A percentile compares a stretch with the other conserved stretches of the same genome.
Conservation (phyloP, 768 basidiomycete species). For the Astraeus odoratus region DNA sequence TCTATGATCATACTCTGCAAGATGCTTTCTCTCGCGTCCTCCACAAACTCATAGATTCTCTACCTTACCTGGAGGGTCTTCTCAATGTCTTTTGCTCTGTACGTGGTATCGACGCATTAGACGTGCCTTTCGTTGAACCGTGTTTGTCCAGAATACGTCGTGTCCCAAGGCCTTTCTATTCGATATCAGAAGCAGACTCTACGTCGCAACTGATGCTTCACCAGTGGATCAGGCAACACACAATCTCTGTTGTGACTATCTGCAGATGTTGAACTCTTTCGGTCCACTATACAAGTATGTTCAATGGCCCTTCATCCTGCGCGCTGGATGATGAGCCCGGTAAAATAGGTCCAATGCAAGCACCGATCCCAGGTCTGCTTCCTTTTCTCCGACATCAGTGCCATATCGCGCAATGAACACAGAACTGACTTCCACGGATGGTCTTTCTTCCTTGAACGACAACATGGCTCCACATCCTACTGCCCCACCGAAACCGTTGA, state of each 20-base stretch:
- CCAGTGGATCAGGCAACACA: constrained; percentile 87
- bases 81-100: constrained; percentile 82
- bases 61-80: constrained; percentile 82
- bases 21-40: constrained; percentile 89
- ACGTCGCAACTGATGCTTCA: constrained; percentile 90
- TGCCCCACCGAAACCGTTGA: constrained; percentile 36
- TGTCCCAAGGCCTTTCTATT: constrained; percentile 93
- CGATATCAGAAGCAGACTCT: constrained; percentile 76
- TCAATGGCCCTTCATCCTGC: background rate
- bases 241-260: constrained; percentile 85
- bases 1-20: constrained; percentile 87
- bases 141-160: constrained; percentile 64
- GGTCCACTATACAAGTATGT: constrained; percentile 77
- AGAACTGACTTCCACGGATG: background rate
- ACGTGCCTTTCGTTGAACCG: background rate
- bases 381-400: constrained; percentile 4
- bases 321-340: background rate
- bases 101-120: constrained; percentile 11
- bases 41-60: constrained; percentile 77
- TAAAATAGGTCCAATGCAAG: constrained; percentile 16
- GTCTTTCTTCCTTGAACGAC: constrained; percentile 1
- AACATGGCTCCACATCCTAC: background rate
- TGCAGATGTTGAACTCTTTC: constrained; percentile 82
- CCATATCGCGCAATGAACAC: constrained; percentile 9
- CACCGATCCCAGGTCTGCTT: constrained; percentile 4